Evolutionary conservation across 768 basidiomycete species (phyloP), one percentile per base, ranked within the genome.

Genomic region (Hydnomerulius pinastri): DNA sequence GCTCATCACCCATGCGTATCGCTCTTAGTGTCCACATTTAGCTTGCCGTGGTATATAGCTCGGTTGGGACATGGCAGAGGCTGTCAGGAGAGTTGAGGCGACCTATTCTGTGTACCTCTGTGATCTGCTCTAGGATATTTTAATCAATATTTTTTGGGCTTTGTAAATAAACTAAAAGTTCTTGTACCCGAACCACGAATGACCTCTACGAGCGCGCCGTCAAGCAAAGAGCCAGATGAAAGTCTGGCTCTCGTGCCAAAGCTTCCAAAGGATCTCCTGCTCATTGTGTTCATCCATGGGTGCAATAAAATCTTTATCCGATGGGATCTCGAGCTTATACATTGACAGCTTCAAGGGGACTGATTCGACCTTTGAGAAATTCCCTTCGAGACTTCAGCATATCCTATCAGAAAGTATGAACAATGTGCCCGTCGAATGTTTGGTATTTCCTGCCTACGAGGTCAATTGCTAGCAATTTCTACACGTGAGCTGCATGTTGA

Each of bases 381-480:
- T 97, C 58, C 94, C 94, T 1, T 76, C 83, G 43, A 77, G 92
- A 44, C 72, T 98, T 24, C 80, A 82, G 51, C 90, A 96, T 61
- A 69, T 92, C 36, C 74, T 96, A 4, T 72, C 83, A 6, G 81
- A 88, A 60, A 86, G 82, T 0, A 72, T 89, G 21, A 65, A 72
- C 3, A 71, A 79, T 32, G 69, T 81, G 4, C 62, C 62, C 27
- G 82, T 90, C 9, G 89, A 95, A 64, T 87, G 80, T 53, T 69
- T 86, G n/a, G 74, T 92, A 12, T 97, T 96, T 62, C 94, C 94
- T 20, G 85, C 83, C 2, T 98, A 96, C 58, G 90, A 97, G 77
- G 90, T 89, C 52, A 57, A 49, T 59, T 9, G 43, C 48, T 43
- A 46, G 56, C 40, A 15, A 20, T 33, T 54, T 39, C 33, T 51